phyloP scores from a whole-genome alignment of 345 rosid genomes.

The Euphorbia peplus region DNA sequence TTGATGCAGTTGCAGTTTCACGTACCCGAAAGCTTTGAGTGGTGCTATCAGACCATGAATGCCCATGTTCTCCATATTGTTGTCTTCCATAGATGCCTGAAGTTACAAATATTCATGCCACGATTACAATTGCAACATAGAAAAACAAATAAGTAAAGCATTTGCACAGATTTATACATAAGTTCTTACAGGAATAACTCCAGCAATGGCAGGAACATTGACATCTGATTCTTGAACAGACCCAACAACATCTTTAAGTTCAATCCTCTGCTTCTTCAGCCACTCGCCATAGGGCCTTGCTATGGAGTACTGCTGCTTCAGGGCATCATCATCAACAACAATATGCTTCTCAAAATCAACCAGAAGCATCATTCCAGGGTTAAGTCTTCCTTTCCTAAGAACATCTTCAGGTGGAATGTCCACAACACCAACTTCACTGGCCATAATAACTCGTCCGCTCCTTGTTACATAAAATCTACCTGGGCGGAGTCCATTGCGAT shows the following conservation, averaged over 20 bases:
- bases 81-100: conserved; percentile 71
- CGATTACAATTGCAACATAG: conserved; percentile 3
- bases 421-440: conserved; percentile 98
- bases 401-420: conserved; percentile 95
- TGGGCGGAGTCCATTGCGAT: conserved; percentile 98
- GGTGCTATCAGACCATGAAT: conserved; percentile 88
- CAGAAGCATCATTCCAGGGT: conserved; percentile 99
- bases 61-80: conserved; percentile 82
- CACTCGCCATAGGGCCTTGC: conserved; percentile 93
- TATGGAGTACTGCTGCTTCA: conserved; percentile 88
- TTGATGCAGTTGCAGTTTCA: not conserved
- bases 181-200: conserved; percentile 55
- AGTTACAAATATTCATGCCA: conserved; percentile 11
- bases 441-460: conserved; percentile 94
- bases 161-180: not conserved
- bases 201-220: conserved; percentile 60
- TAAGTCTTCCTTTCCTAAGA: conserved; percentile 90
- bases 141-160: not conserved
- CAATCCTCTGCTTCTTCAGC: conserved; percentile 85
- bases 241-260: conserved; percentile 64
- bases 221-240: conserved; percentile 66
- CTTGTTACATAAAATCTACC: conserved; percentile 90
- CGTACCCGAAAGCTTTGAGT: conserved; percentile 95
- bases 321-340: conserved; percentile 93
- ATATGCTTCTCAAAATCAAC: conserved; percentile 93